Base-by-base conservation (phyloP, 441 rosid genomes). In the Erodium texanum region DNA sequence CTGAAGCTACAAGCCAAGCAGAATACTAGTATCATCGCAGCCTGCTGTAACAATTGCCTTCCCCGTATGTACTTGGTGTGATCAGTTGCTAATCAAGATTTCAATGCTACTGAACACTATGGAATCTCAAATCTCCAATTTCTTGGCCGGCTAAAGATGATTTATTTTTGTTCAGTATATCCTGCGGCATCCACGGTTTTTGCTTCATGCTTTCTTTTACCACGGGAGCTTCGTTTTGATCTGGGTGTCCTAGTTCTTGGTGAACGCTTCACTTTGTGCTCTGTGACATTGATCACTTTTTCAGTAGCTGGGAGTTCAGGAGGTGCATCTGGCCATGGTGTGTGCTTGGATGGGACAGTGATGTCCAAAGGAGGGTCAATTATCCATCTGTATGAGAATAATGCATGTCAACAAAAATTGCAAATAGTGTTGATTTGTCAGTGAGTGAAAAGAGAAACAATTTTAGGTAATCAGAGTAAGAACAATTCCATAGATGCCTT, bases 251-350 rank as follows among this genome's bases (percentile, higher is more conserved):
- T 80, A 50, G 73, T 77, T 80, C 86, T 93, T 52, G 82, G 65
- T 4, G 85, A 15, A 68, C 61, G 97, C 85, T 89, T 79, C 16
- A 52, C 73, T 11, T 66, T 66, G 14, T 83, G 81, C 67, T 84
- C 89, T 71, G 73, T 79, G 63, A 69, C 66, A 52, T 19, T 72
- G 24, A 52, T 59, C 43, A 32, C 27, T 78, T 84, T 85, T 72
- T 78, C 87, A 22, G 69, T 76, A 1, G 83, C 73, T 11, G 87
- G 88, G 73, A 91, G 94, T 84, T 94, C 99, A 4, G 94, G 97
- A 19, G 97, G 96, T 66, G 87, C 75, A 73, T 94, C 97, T 18
- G 96, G 98, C 97, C 99, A 92, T 38, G 94, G 97, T 9, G 96
- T 86, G 41, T 79, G 87, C 78, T 89, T 94, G 0, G 99, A 83